These are phyloP conservation scores for Psilocybe mexicana DNA, from an alignment of 1,284 basidiomycete species.

Conservation along the genomic window DNA sequence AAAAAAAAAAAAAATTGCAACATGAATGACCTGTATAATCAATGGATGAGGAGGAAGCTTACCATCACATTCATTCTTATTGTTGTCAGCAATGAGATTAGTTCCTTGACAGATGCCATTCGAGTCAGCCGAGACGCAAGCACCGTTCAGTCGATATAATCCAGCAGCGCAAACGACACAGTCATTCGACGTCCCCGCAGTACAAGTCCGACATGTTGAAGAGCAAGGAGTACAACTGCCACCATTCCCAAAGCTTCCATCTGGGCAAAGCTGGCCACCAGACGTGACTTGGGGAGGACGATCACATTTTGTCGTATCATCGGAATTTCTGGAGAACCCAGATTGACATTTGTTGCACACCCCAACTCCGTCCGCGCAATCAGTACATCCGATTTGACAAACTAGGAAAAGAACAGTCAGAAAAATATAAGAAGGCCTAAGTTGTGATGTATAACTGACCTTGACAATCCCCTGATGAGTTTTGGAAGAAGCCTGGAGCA, in stretches of 20 bases:
- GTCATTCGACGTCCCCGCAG: constrained; percentile 62
- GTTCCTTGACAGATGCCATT: constrained; percentile 75
- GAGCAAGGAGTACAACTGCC: constrained; percentile 62
- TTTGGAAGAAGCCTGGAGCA: constrained; percentile 70
- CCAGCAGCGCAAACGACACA: constrained; percentile 68
- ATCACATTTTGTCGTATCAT: constrained; percentile 67
- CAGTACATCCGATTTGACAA: constrained; percentile 69
- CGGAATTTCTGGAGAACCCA: constrained; percentile 64
- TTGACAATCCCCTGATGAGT: constrained; percentile 68
- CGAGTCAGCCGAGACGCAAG: constrained; percentile 61
- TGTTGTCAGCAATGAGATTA: constrained; percentile 72
- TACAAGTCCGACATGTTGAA: constrained; percentile 69
- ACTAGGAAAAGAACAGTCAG: constrained; percentile 35
- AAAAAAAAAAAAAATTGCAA: background rate
- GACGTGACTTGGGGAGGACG: constrained; percentile 49
- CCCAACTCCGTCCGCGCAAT: constrained; percentile 67
- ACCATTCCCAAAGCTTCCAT: constrained; percentile 62
- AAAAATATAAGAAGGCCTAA: constrained; percentile 14
- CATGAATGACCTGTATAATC: too few relatives aligned
- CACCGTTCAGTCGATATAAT: constrained; percentile 59
- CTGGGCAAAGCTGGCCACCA: constrained; percentile 60
- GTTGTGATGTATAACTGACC: constrained; percentile 38
- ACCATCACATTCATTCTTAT: constrained; percentile 79
- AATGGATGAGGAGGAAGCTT: constrained; percentile 30
- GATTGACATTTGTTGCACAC: constrained; percentile 68